Evolutionary conservation across 257 asterid species (phyloP), one percentile per base, ranked within the genome.

Genomic region (Coffea eugenioides): DNA sequence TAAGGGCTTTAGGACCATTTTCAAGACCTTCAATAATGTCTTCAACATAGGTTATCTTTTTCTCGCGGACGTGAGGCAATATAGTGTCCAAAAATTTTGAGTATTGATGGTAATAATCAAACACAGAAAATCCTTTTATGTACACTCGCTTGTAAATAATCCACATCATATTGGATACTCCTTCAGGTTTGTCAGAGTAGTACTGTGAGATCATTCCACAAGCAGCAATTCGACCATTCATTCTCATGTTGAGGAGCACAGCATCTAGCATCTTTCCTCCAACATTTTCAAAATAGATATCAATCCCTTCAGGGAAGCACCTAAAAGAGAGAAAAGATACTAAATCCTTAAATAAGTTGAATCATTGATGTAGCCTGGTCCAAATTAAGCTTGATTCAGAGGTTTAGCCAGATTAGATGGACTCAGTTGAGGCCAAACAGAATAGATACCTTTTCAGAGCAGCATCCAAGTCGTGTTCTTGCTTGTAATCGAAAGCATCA

Each of bases 131-230:
- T 57, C 92, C 92, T 81, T 87, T 74, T 84, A 90, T 84, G 8
- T 77, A 74, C 1, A 87, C 48, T 6, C 84, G 85, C 73, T 88
- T 90, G 12, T 34, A 0, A 15, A 85, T 18, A 10, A 86, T 73
- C 56, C 16, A 10, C 27, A 36, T 48, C 77, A 90, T 61, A 78
- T 84, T 87, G 69, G 84, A 84, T 21, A 87, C 80, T 10, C 85
- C 84, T 49, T 90, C 88, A 0, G 87, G 86, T 62, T 81, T 66
- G 15, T 78, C 88, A 14, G 81, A 84, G 48, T 84, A 82, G 76
- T 90, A 88, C 27, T 90, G 94, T 10, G 92, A 90, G 79, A 90
- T 87, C 81, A 84, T 73, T 15, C 87, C 87, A 34, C 85, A 84
- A 6, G 73, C 77, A 41, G 82, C 79, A 21, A 83, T 72, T 9